Conservation (phyloP, 1,284 basidiomycete species). For the Puccinia horiana region DNA sequence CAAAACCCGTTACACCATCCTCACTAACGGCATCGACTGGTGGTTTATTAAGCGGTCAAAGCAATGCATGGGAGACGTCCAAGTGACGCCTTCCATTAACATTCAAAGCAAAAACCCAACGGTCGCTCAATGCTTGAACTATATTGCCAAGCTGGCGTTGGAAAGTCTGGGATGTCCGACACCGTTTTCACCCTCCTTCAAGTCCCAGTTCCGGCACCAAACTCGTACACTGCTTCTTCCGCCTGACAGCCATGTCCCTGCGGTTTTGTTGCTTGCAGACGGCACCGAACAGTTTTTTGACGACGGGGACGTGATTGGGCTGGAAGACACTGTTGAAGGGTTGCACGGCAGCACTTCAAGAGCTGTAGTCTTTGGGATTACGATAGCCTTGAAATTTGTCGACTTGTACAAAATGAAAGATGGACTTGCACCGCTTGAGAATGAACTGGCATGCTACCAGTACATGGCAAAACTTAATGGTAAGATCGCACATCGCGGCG, state of each 20-base stretch:
- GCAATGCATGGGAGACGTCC: not conserved
- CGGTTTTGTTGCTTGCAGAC: not conserved
- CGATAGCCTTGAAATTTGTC: not conserved
- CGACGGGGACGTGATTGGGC: not conserved
- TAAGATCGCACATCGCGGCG: not conserved
- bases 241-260: conserved; percentile 3
- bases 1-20: not conserved
- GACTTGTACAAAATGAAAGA: conserved; percentile 10
- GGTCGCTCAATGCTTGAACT: not conserved
- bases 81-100: conserved; percentile 2
- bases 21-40: conserved; percentile 11
- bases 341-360: conserved; percentile 5
- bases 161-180: not conserved
- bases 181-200: conserved; percentile 2
- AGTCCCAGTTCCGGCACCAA: not conserved
- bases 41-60: conserved; percentile 4
- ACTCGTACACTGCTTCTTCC: not conserved
- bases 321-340: conserved; percentile 3
- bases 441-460: conserved; percentile 4
- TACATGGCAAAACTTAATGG: conserved; percentile 5
- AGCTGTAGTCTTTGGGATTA: conserved; percentile 1
- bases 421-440: conserved; percentile 8
- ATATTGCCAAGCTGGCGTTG: not conserved
- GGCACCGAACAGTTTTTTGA: conserved; percentile 8
- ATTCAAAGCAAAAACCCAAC: not conserved